These are phyloP conservation scores for Lanmaoa rubissima DNA, from an alignment of 768 basidiomycete species.

Conservation along the genomic window DNA sequence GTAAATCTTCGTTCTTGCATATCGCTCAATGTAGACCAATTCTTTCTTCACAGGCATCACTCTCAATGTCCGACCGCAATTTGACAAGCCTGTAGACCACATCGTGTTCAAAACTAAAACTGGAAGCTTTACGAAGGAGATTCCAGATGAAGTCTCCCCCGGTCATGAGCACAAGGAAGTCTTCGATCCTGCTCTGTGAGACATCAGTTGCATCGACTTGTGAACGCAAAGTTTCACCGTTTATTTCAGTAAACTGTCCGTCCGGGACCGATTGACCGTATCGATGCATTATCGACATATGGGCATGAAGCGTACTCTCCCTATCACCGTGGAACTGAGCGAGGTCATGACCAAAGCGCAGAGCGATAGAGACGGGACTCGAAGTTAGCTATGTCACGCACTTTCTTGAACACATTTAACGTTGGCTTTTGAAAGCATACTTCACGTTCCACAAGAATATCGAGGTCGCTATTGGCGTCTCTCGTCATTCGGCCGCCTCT, in stretches of 20 bases:
- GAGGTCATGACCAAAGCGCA: background rate
- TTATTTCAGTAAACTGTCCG: background rate
- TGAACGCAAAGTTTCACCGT: background rate
- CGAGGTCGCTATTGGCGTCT: background rate
- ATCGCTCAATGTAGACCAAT: background rate
- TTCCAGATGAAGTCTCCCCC: background rate
- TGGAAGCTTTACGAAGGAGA: background rate
- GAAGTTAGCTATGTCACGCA: background rate
- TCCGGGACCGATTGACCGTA: background rate
- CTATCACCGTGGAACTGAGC: background rate
- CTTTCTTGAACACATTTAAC: background rate
- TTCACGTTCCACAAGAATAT: background rate
- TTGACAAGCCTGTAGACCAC: background rate
- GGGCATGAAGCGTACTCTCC: no score
- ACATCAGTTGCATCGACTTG: no score
- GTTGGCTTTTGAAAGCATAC: background rate
- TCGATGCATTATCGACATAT: background rate
- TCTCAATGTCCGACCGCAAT: background rate
- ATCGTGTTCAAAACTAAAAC: background rate
- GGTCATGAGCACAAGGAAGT: background rate
- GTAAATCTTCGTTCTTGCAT: background rate
- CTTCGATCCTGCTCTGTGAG: background rate
- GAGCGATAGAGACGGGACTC: no score
- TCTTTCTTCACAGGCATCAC: background rate
- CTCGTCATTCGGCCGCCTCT: background rate